phyloP scores from a whole-genome alignment of 1,139 yeast species.

The Saccharomyces hybrid region DNA sequence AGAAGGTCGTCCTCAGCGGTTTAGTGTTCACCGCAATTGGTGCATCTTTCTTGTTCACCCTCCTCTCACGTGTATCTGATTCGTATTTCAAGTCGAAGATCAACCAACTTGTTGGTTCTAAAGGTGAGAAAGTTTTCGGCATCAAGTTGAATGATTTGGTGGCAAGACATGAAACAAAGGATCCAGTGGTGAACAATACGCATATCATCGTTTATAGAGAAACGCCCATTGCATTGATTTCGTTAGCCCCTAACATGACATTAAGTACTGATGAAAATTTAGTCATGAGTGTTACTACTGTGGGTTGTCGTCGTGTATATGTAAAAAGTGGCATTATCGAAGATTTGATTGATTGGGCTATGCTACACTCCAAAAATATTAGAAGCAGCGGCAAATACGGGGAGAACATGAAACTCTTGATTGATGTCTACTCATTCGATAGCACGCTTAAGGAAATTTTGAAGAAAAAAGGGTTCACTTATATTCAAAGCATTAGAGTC shows the following conservation, averaged over 20 bases:
- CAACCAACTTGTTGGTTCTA: constrained; percentile 40
- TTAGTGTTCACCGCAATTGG: constrained; percentile 19
- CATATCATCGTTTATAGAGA: constrained; percentile 53
- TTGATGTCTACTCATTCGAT: constrained; percentile 51
- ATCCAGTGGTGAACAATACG: constrained; percentile 39
- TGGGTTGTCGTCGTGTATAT: constrained; percentile 62
- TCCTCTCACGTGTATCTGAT: constrained; percentile 33
- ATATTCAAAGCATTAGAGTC: constrained; percentile 26
- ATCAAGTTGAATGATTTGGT: constrained; percentile 46
- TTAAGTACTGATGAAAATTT: constrained; percentile 35
- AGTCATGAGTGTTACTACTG: constrained; percentile 46
- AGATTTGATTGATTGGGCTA: constrained; percentile 56
- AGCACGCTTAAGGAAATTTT: constrained; percentile 34
- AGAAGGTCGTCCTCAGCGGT: constrained; percentile 17
- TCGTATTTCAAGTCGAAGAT: constrained; percentile 40
- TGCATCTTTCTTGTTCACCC: constrained; percentile 26
- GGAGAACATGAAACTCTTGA: constrained; percentile 34
- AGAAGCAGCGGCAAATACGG: constrained; percentile 19
- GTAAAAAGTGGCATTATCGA: constrained; percentile 53
- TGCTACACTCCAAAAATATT: constrained; percentile 42
- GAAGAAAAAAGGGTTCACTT: constrained; percentile 32
- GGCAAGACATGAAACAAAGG: constrained; percentile 27
- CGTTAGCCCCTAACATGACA: constrained; percentile 34
- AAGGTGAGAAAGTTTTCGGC: constrained; percentile 46
- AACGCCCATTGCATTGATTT: constrained; percentile 57